Evolutionary conservation across 2,329 filamentous ascomycete genomes (phyloP).

Genomic region (Catunica adiposa): DNA sequence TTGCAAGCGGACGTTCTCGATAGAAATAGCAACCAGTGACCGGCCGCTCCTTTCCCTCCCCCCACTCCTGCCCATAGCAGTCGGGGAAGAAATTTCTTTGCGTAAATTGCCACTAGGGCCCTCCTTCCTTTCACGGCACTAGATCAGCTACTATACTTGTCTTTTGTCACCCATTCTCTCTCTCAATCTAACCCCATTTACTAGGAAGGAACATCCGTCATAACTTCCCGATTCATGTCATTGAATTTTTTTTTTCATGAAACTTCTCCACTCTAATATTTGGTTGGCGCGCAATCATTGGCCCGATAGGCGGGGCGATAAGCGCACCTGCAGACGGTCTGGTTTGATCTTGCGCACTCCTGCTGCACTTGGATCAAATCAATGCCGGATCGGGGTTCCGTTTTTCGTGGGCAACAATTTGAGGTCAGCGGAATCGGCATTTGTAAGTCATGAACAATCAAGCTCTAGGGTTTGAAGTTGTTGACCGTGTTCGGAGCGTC

Average conservation of each 20-base stretch:
- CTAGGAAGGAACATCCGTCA: neutral
- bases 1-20: slow-evolving; percentile 18
- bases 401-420: neutral
- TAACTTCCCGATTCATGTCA: neutral
- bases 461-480: neutral
- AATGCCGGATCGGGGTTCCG: neutral
- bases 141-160: no score
- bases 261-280: slow-evolving; percentile 1
- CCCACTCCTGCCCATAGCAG: no score
- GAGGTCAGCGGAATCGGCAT: slow-evolving; percentile 2
- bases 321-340: neutral
- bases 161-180: no score
- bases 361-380: neutral
- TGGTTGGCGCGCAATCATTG: slow-evolving; percentile 9
- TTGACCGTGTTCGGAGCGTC: neutral
- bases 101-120: no score
- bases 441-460: neutral
- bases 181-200: no score
- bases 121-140: no score
- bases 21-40: neutral
- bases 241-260: slow-evolving; percentile 1
- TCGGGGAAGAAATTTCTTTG: no score
- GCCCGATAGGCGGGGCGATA: slow-evolving; percentile 9
- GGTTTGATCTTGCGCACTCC: neutral
- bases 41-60: neutral